Base-by-base conservation (phyloP, 495 filamentous ascomycete genomes). In the Collariella sp. region DNA sequence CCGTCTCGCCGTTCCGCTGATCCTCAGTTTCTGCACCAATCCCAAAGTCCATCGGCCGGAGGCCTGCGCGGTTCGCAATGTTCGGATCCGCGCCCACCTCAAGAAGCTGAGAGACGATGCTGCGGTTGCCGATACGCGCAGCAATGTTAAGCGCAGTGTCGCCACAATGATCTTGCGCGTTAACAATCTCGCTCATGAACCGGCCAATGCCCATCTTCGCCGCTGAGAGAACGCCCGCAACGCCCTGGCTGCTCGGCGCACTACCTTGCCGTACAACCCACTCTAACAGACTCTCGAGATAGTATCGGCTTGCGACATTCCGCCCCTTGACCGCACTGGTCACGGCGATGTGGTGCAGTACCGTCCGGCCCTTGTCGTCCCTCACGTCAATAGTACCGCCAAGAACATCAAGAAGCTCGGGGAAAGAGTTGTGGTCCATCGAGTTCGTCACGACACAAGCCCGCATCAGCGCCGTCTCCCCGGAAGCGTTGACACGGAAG, bases 161-260 rank as follows among this genome's bases (percentile, higher is more conserved):
- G 5, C 93, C 93, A 48, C 86, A 83, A 57, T 87, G 86, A 68
- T 98, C 93, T 46, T 87, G 85, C 3, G 89, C 81, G 61, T 98
- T 97, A 55, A 98, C 91, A 60, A 98, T 87, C 61, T 96, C 90
- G 20, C 85, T 85, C 77, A 98, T 94, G 70, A 98, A 97, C 35
- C 87, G 83, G 5, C 83, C 88, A 19, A 98, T 76, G 31, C 83
- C 83, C 64, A 96, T 93, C 54, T 85, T 81, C 36, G 83, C 82
- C 4, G 61, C 58, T 23, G 59, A 59, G 16, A 59, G 24, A 15
- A 59, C 56, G 44, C 46, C 49, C 0, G 51, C 64, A 7, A 61
- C 62, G 35, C 72, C 72, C 58, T 86, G 83, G 56, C 75, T 85
- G 54, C 74, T 79, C 22, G 80, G 72, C 9, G 76, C 76, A 52